Evolutionary conservation across 108 stramenopile genomes (phyloP), one percentile per base, ranked within the genome.

Genomic region (Asterionellopsis glacialis): DNA sequence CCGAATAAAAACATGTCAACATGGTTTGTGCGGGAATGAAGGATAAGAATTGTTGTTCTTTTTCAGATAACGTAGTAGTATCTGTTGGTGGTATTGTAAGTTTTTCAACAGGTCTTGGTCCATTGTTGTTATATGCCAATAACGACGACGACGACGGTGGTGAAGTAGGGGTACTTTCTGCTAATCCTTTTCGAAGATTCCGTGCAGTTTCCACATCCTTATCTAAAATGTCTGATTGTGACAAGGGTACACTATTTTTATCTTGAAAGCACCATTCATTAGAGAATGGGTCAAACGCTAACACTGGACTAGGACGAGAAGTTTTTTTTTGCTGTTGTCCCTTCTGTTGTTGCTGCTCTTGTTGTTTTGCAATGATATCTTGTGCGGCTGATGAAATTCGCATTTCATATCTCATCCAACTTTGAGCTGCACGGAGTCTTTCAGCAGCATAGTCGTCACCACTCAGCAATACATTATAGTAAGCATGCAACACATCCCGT

Each of bases 1-100:
- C 66, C 48, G 81, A 84, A 59, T 87, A 91, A 45, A 66, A 83
- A 53, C 85, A 85, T 23, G 89, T 91, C 39, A 91, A 59, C 82
- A 91, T 87, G n/a, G 77, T 70, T 61, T 87, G 85, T 14, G 85
- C 82, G 16, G 89, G 84, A 45, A 87, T 51, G 19, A 48, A 61
- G 11, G 33, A 33, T 33, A 33, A 33, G 33, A 33, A 33, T 33
- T 33, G 33, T 33, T 33, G 33, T 33, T 33, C 33, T 33, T 33
- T 2, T 33, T 33, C 33, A 5, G 33, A 5, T 33, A 33, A 33
- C 7, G 5, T 7, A 33, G 33, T 5, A 33, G 33, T 33, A 5
- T 7, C 33, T 33, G 2, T 7, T 5, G 33, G 33, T 33, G 33
- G 33, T 33, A 33, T 7, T 33, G 2, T 2, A 7, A 33, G 2